Base-by-base conservation (phyloP, 164 flowering plant species). In the Dillenia turbinata region DNA sequence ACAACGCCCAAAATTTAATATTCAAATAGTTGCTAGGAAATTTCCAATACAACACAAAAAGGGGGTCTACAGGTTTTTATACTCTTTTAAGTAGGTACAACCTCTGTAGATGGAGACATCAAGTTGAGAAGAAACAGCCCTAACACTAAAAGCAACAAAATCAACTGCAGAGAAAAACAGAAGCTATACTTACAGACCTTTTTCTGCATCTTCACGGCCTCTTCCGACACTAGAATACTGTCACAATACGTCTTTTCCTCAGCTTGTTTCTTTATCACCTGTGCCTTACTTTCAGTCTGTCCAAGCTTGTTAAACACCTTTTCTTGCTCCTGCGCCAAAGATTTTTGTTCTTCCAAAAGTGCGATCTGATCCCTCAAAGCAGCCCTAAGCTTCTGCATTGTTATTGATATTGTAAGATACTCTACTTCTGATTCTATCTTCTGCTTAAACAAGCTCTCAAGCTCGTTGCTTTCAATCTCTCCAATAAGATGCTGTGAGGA, bases 351-450 rank as follows among this genome's bases (percentile, higher is more conserved):
- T 59, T 75, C 79, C 13, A 75, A 22, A 2, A 79, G 66, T 9
- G 54, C 49, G 50, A 49, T 46, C 19, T 66, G 77, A 56, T 76
- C 73, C 44, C 26, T 65, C 5, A 59, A 33, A 12, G 66, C 63
- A 47, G 45, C 69, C 69, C 66, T 72, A 70, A 77, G 26, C 57
- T 71, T 75, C 69, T 78, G 61, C n/a, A 70, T 57, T 44, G 77
- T 66, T 65, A 66, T 71, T 15, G 62, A 60, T 49, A 79, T 62
- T 47, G 67, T 71, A 62, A 89, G 43, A 60, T 67, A 83, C 76
- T 83, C 83, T 9, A 86, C 40, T 65, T 89, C 92, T 54, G 90
- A 85, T 78, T 82, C 92, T 9, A 89, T 69, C 79, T 70, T 86
- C 61, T 66, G 73, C 75, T 64, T 75, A 47, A 83, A 82, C 15